These are phyloP conservation scores for Entomortierella beljakovae DNA, from an alignment of 192 early-diverging fungal species.

Conservation along the genomic window DNA sequence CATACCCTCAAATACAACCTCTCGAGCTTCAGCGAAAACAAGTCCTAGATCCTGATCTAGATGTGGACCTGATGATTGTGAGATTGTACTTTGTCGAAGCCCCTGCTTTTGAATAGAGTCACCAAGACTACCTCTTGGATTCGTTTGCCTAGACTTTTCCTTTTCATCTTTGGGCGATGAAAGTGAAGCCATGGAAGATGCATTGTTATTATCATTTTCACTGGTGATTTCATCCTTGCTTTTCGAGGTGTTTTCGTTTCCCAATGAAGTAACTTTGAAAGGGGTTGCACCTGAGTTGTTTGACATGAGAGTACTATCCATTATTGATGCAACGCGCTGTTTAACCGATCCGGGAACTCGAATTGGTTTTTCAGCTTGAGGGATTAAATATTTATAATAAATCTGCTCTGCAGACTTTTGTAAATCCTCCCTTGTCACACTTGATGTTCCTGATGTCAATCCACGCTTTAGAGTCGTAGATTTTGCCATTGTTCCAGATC, in stretches of 20 bases:
- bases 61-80: constrained; percentile 1
- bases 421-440: constrained; percentile 61
- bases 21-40: constrained; percentile 68
- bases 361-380: constrained; percentile 62
- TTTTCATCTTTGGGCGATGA: constrained; percentile 2
- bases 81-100: neutral
- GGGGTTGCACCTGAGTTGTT: neutral
- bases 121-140: too few relatives aligned
- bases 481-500: neutral
- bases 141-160: too few relatives aligned
- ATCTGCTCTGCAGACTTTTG: constrained; percentile 66
- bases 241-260: neutral
- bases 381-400: constrained; percentile 64
- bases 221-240: neutral
- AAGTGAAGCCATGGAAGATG: neutral
- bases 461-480: neutral
- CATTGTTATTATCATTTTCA: too few relatives aligned
- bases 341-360: constrained; percentile 55
- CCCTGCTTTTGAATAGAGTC: neutral
- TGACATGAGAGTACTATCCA: constrained; percentile 42
- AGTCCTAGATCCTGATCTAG: constrained; percentile 40
- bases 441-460: neutral
- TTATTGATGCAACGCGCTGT: constrained; percentile 29
- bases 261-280: neutral
- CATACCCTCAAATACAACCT: constrained; percentile 65